A percentile compares a stretch with the other conserved stretches of the same genome.
Evolutionary conservation across 352 stramenopile species (phyloP).

Genomic region (Globisporangium iwayamae): DNA sequence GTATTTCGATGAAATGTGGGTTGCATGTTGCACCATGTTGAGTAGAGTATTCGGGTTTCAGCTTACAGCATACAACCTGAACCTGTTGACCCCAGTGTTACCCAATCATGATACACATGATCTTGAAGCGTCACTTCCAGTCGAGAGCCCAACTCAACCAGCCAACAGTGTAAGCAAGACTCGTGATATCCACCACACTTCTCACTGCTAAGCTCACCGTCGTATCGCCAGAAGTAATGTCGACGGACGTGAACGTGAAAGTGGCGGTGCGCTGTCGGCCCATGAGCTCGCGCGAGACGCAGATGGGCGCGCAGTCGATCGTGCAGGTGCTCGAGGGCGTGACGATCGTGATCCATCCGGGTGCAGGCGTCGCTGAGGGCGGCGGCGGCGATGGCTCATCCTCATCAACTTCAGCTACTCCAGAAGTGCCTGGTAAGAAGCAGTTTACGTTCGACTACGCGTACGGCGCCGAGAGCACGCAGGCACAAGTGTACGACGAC

Average conservation of each 20-base stretch:
- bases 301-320: conserved; percentile 43
- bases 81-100: background rate
- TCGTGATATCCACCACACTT: background rate
- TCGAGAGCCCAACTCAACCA: too few species aligned
- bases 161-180: too few species aligned
- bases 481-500: conserved; percentile 77
- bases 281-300: conserved; percentile 79
- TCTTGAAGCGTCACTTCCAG: background rate
- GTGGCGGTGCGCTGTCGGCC: conserved; percentile 88
- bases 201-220: too few species aligned
- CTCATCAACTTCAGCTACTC: background rate
- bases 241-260: conserved; percentile 86
- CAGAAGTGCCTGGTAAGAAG: conserved; percentile 23
- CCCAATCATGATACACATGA: background rate
- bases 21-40: too few species aligned
- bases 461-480: conserved; percentile 70
- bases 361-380: conserved; percentile 9
- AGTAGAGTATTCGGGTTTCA: too few species aligned
- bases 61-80: background rate
- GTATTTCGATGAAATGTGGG: too few species aligned
- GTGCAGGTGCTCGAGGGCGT: conserved; percentile 58
- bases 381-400: background rate
- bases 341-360: conserved; percentile 50
- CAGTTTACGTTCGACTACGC: conserved; percentile 87
- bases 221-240: conserved; percentile 20